Conservation (phyloP, 1,284 basidiomycete genomes). For the Peniophora sp. region DNA sequence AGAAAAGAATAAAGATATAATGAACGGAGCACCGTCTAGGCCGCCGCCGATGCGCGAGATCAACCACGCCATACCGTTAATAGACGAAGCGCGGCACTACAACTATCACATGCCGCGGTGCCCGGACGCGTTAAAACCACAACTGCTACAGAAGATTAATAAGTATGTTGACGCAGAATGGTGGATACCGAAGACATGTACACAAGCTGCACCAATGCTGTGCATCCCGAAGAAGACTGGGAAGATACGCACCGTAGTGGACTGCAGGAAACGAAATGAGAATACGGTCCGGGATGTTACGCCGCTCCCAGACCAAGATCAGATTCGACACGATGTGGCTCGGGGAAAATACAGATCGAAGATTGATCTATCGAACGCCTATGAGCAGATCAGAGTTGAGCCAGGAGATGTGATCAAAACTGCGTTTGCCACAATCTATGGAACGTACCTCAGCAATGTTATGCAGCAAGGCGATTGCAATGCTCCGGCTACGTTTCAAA, state of each 20-base stretch:
- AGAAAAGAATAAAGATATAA: slow-evolving; percentile 13
- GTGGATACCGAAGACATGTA: slow-evolving; percentile 17
- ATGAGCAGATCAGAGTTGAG: not conserved
- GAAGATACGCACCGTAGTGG: slow-evolving; percentile 14
- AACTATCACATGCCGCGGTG: slow-evolving; percentile 19
- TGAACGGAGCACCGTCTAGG: slow-evolving; percentile 13
- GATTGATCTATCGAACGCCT: not conserved
- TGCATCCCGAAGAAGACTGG: slow-evolving; percentile 19
- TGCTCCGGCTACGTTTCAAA: slow-evolving; percentile 23
- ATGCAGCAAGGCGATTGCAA: slow-evolving; percentile 28
- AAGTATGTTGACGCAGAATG: slow-evolving; percentile 20
- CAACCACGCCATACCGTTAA: slow-evolving; percentile 23
- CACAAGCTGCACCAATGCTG: slow-evolving; percentile 18
- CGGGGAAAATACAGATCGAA: not conserved
- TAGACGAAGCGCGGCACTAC: slow-evolving; percentile 17
- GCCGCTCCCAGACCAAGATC: not conserved
- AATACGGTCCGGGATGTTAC: slow-evolving; percentile 2
- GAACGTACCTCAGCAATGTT: slow-evolving; percentile 17
- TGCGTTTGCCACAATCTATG: slow-evolving; percentile 3
- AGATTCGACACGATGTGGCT: not conserved
- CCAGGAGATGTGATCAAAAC: not conserved
- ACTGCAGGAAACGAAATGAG: slow-evolving; percentile 15
- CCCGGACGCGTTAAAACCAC: slow-evolving; percentile 14
- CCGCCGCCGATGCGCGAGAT: slow-evolving; percentile 20
- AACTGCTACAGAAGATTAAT: slow-evolving; percentile 21